Conservation (phyloP, 805 yeast genomes). For the Pichia occidentalis region DNA sequence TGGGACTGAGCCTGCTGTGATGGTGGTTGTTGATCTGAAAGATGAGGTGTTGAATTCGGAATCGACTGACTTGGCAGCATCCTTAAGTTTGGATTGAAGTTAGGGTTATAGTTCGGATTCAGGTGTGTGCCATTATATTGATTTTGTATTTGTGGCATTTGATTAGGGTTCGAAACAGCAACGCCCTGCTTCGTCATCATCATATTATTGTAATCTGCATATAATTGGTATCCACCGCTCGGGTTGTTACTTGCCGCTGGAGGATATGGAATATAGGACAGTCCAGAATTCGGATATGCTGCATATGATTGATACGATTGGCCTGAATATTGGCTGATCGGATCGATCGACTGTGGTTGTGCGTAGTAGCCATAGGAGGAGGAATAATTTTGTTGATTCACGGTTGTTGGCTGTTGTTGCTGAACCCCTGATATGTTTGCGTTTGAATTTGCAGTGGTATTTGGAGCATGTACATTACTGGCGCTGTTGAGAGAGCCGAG, state of each 20-base stretch:
- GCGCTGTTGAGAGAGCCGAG: not conserved
- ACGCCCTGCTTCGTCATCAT: no score
- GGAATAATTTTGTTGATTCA: slow-evolving; percentile 1
- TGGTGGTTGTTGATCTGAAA: not conserved
- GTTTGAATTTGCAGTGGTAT: slow-evolving; percentile 13
- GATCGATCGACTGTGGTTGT: slow-evolving; percentile 1
- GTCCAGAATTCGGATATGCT: not conserved
- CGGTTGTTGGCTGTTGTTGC: slow-evolving; percentile 10
- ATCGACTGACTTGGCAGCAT: no score
- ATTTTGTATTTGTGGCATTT: no score
- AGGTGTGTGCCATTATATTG: no score
- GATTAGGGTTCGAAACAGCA: no score
- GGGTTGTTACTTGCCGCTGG: not conserved
- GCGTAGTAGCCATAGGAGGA: slow-evolving; percentile 14
- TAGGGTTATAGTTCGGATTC: no score
- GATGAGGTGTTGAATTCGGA: no score
- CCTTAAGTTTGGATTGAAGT: no score
- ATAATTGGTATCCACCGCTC: no score
- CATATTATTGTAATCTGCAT: no score
- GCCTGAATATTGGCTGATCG: not conserved
- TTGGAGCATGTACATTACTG: not conserved
- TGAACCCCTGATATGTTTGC: slow-evolving; percentile 7
- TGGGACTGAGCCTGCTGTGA: not conserved
- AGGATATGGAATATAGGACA: slow-evolving; percentile 2
- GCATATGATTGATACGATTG: slow-evolving; percentile 3